Evolutionary conservation across 176 grass and related monocot species (phyloP).

Genomic region (Eleusine indica): DNA sequence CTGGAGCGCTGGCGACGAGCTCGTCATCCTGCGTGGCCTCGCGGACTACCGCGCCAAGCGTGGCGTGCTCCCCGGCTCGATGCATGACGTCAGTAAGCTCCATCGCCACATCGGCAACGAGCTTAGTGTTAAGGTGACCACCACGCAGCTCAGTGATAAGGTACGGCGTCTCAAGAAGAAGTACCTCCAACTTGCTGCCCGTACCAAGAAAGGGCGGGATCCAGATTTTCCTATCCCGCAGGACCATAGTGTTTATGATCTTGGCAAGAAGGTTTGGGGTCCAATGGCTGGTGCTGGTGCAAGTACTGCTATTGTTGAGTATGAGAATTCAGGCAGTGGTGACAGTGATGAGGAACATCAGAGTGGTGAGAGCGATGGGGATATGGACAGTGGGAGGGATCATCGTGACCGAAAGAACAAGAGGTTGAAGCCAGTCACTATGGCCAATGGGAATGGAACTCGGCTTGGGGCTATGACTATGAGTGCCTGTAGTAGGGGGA

Average conservation of each 20-base stretch:
- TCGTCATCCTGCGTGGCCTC: constrained; percentile 62
- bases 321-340: constrained; percentile 34
- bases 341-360: constrained; percentile 48
- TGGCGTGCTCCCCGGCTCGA: constrained; percentile 43
- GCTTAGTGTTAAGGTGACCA: constrained; percentile 52
- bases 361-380: constrained; percentile 35
- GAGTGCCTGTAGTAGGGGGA: constrained; percentile 24
- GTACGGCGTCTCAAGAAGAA: constrained; percentile 72
- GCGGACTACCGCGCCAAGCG: constrained; percentile 52
- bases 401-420: constrained; percentile 38
- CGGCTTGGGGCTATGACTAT: not conserved
- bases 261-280: constrained; percentile 69
- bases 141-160: constrained; percentile 61
- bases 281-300: not conserved
- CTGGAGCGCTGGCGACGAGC: constrained; percentile 60
- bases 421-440: constrained; percentile 27
- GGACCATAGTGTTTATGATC: constrained; percentile 48
- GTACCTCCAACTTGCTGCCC: constrained; percentile 29
- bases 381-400: constrained; percentile 36
- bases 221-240: constrained; percentile 45
- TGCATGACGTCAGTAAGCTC: constrained; percentile 47
- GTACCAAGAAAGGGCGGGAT: constrained; percentile 43
- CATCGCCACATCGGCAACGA: constrained; percentile 43
- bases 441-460: constrained; percentile 36
- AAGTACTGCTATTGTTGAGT: not conserved